A percentile compares a stretch with the other conserved stretches of the same genome.
phyloP scores from a whole-genome alignment of 2,329 filamentous ascomycete species.

The Alternaria novae-zelandiae region DNA sequence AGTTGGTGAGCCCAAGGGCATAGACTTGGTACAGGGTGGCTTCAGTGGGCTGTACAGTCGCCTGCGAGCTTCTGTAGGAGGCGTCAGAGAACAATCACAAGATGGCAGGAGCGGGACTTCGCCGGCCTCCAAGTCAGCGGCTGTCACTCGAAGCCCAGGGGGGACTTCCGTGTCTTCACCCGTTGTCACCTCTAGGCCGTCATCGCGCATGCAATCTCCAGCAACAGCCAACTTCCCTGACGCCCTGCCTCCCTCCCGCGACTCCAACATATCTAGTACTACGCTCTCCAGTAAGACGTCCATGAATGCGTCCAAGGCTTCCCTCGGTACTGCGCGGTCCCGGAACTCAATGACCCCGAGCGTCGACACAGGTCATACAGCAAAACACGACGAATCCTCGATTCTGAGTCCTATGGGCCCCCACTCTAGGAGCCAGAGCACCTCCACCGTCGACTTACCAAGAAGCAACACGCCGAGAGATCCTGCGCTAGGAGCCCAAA shows the following conservation, averaged over 20 bases:
- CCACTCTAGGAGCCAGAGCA: constrained; percentile 29
- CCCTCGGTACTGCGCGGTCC: constrained; percentile 31
- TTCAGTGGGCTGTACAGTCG: constrained; percentile 88
- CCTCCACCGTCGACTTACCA: constrained; percentile 25
- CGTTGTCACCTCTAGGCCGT: constrained; percentile 42
- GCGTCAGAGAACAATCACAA: constrained; percentile 59
- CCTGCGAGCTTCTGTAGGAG: constrained; percentile 81
- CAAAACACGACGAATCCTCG: constrained; percentile 35
- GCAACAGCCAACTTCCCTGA: constrained; percentile 47
- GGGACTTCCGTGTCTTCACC: constrained; percentile 45
- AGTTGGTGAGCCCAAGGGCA: constrained; percentile 69
- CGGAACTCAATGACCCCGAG: constrained; percentile 34
- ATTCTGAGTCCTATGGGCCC: constrained; percentile 35
- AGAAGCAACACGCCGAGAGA: constrained; percentile 25
- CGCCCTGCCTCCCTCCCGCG: constrained; percentile 40
- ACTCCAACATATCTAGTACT: constrained; percentile 40
- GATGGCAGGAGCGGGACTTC: constrained; percentile 29
- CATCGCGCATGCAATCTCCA: constrained; percentile 49
- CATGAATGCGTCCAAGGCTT: constrained; percentile 21
- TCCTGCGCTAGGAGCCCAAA: constrained; percentile 12
- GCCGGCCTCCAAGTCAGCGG: constrained; percentile 18
- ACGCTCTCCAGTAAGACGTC: constrained; percentile 40
- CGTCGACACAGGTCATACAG: constrained; percentile 25
- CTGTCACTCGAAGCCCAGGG: constrained; percentile 27
- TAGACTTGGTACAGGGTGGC: constrained; percentile 82